Percentiles rank a stretch among this genome's conserved stretches.
Conservation (phyloP, 805 yeast genomes). For the Wickerhamomyces rabaulensis region DNA sequence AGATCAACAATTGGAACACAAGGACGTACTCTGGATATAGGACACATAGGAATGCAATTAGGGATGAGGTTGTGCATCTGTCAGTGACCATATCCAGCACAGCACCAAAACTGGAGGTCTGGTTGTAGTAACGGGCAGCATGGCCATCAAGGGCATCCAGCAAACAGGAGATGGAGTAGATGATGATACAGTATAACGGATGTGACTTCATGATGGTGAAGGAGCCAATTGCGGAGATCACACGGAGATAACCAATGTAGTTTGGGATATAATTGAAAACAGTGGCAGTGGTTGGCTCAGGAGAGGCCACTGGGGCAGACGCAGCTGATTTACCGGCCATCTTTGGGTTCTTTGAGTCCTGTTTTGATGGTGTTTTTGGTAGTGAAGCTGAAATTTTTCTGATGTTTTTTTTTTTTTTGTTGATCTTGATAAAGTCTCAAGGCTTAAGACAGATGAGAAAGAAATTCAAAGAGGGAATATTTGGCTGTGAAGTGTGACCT, state of each 20-base stretch:
- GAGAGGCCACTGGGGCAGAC: not conserved
- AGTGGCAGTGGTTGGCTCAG: slow-evolving; percentile 37
- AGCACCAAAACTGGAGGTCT: slow-evolving; percentile 91
- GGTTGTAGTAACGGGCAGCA: slow-evolving; percentile 86
- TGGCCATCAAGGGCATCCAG: slow-evolving; percentile 95
- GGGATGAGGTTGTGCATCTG: slow-evolving; percentile 92
- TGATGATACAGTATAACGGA: slow-evolving; percentile 69
- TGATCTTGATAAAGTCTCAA: no score
- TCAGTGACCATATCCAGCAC: slow-evolving; percentile 98
- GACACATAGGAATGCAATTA: slow-evolving; percentile 79
- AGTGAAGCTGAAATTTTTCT: not conserved
- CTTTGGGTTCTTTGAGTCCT: not conserved
- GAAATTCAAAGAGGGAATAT: no score
- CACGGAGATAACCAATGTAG: slow-evolving; percentile 83
- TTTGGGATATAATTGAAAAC: slow-evolving; percentile 85
- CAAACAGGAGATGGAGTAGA: slow-evolving; percentile 84
- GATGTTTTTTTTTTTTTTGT: slow-evolving; percentile 7
- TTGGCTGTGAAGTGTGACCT: no score
- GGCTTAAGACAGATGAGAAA: no score
- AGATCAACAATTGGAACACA: slow-evolving; percentile 74
- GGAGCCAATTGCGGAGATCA: slow-evolving; percentile 75
- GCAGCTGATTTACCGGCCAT: not conserved
- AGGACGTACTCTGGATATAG: slow-evolving; percentile 61
- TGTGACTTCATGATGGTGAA: slow-evolving; percentile 77
- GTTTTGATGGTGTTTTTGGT: not conserved